A percentile compares a stretch with the other conserved stretches of the same genome.
These are phyloP conservation scores for Trichoderma koningiopsis DNA, from an alignment of 2,329 filamentous ascomycete genomes.

Conservation along the genomic window DNA sequence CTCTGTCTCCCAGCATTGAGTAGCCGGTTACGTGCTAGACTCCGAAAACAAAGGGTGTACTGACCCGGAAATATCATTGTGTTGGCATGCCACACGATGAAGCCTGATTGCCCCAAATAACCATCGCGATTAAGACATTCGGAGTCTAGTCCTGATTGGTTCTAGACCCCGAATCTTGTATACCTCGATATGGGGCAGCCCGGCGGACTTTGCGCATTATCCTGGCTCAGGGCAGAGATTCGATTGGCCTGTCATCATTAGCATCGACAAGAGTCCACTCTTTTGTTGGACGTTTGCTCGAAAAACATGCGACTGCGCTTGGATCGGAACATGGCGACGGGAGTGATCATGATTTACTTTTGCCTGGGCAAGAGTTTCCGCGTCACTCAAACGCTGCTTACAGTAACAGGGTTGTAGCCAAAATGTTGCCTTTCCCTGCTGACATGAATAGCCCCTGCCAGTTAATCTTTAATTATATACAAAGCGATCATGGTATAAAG, in stretches of 20 bases:
- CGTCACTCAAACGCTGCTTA: not conserved
- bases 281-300: not conserved
- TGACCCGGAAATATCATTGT: not conserved
- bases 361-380: not conserved
- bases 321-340: not conserved
- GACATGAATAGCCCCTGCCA: not conserved
- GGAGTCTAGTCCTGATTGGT: conserved; percentile 21
- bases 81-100: not conserved
- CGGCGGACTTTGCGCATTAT: not conserved
- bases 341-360: not conserved
- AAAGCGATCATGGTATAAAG: not conserved
- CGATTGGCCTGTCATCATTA: conserved; percentile 3
- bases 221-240: conserved; percentile 1
- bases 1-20: not conserved
- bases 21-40: conserved; percentile 9
- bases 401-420: not conserved
- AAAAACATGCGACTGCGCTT: not conserved
- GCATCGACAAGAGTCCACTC: not conserved
- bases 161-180: conserved; percentile 16
- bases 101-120: conserved; percentile 4
- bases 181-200: not conserved
- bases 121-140: conserved; percentile 12
- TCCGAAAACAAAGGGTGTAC: not conserved
- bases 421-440: not conserved
- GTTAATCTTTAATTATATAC: not conserved